Base-by-base conservation (phyloP, 2,329 filamentous ascomycete species). In the Falciphora oryzae region DNA sequence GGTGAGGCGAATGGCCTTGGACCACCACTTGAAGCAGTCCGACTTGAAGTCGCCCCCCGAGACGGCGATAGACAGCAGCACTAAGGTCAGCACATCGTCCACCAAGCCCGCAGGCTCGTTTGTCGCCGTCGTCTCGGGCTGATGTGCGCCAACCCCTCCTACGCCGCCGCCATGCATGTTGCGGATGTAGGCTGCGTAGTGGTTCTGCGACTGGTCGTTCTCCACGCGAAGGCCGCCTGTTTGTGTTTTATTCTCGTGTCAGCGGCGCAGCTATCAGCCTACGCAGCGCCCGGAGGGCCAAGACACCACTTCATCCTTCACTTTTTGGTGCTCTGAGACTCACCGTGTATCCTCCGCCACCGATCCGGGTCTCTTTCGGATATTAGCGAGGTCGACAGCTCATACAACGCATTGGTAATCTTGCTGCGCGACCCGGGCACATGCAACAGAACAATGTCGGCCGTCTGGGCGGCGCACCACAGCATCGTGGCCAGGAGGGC, bases 1-100 rank as follows among this genome's bases (percentile, higher is more conserved):
- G 18, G 77, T 77, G 31, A 82, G 69, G 16, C 75, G 68, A 0
- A 75, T 69, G 1, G 79, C 76, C 67, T 80, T 80, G 65, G 75
- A 76, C 77, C 77, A 80, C 80, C 80, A 82, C 65, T 77, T 79
- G 63, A 79, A 73, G 65, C 76, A 78, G 66, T 82, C 81, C 4
- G 77, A 76, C 68, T 82, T 82, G 73, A 80, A 81, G 62, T 81
- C 79, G 14, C 79, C 76, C 0, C 78, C 79, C 0, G 80, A 82
- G 4, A 81, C 76, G 0, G 78, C 78, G 35, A 81, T 78, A 16
- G 77, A 76, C 7, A 83, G 71, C 1, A 82, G 74, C 7, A 78
- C 74, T 28, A 80, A 78, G 0, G 78, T 78, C n/a, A 82, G 68
- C 27, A 81, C 78, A 64, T 79, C 78, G 65, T 80, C 80, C 6